These are phyloP conservation scores for Pseudogymnoascus sp. DNA, from an alignment of 2,329 filamentous ascomycete genomes.

Conservation along the genomic window DNA sequence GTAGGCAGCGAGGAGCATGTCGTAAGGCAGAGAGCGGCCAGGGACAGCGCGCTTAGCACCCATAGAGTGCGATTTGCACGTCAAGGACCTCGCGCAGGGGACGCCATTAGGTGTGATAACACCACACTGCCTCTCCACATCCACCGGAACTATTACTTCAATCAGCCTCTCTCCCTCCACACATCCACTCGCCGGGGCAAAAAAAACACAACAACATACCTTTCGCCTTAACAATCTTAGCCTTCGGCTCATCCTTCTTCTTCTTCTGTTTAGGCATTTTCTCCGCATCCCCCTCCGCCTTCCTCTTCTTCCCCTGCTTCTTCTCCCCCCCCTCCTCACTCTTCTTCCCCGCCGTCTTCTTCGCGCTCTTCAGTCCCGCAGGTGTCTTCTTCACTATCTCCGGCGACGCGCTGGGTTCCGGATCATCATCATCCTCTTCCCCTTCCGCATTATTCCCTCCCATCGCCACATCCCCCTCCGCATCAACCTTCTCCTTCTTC, in stretches of 20 bases:
- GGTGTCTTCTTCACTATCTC: slow-evolving; percentile 14
- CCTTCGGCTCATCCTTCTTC: slow-evolving; percentile 87
- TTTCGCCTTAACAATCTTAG: slow-evolving; percentile 76
- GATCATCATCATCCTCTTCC: slow-evolving; percentile 32
- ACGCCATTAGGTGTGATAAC: slow-evolving; percentile 77
- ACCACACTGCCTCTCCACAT: slow-evolving; percentile 90
- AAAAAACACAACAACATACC: slow-evolving; percentile 39
- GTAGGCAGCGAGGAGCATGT: slow-evolving; percentile 80
- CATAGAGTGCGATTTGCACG: slow-evolving; percentile 94
- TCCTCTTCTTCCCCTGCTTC: slow-evolving; percentile 67
- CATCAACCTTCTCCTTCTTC: slow-evolving; percentile 20
- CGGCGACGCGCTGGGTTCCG: slow-evolving; percentile 31
- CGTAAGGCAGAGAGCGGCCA: slow-evolving; percentile 79
- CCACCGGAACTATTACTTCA: slow-evolving; percentile 57
- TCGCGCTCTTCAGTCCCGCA: slow-evolving; percentile 33
- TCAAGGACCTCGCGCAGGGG: slow-evolving; percentile 78
- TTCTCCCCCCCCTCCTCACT: slow-evolving; percentile 48
- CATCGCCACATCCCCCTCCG: slow-evolving; percentile 27
- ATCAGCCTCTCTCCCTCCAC: not conserved
- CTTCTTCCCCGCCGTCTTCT: slow-evolving; percentile 60
- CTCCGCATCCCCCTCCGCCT: slow-evolving; percentile 66
- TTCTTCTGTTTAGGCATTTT: slow-evolving; percentile 85
- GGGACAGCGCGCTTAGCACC: slow-evolving; percentile 83
- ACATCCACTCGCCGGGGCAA: not conserved
- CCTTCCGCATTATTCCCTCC: slow-evolving; percentile 30